Evolutionary conservation across 2,329 filamentous ascomycete genomes (phyloP), one percentile per base, ranked within the genome.

Genomic region (Aureobasidium sp.): DNA sequence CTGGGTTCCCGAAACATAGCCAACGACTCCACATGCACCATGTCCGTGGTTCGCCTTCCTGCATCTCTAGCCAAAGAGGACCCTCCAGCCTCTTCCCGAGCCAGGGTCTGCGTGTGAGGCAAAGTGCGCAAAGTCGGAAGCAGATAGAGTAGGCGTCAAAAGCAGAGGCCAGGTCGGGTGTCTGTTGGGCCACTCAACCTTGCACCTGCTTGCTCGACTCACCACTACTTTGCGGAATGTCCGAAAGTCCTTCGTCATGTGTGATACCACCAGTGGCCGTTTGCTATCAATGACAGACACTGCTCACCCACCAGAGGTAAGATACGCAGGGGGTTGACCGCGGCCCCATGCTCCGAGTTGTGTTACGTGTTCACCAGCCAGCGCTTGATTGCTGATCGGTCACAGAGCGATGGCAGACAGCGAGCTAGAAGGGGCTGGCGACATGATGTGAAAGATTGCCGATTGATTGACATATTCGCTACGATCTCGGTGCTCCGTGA

Each of bases 271-370:
- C 37, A 37, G 5, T 55, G 37, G 17, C 36, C 51, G 22, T 55
- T 37, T 25, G 8, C 45, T 48, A n/a, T 48, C 31, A 22, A 52
- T 52, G 49, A 39, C 31, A 37, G 49, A 29, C 31, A 27, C 25
- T 39, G 51, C 14, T 36, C 37, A 25, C 36, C 31, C 51, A 55
- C 17, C 22, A 55, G 37, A 55, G 25, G 37, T 25, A 55, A 42
- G 51, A 31, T 42, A 42, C 22, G 51, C 51, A 55, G 51, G 51
- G 49, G 37, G 36, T 55, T 55, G 37, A 37, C 51, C 20, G 25
- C 51, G 51, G 51, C 51, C 51, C 51, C 51, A 55, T 55, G 51
- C 51, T 55, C 51, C 51, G 51, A 31, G n/a, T 55, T 55, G 51
- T 55, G 51, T 55, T 55, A 55, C 51, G 36, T 25, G 51, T 55